Conservation (phyloP, 1,284 basidiomycete genomes). For the Trametes pubescens region DNA sequence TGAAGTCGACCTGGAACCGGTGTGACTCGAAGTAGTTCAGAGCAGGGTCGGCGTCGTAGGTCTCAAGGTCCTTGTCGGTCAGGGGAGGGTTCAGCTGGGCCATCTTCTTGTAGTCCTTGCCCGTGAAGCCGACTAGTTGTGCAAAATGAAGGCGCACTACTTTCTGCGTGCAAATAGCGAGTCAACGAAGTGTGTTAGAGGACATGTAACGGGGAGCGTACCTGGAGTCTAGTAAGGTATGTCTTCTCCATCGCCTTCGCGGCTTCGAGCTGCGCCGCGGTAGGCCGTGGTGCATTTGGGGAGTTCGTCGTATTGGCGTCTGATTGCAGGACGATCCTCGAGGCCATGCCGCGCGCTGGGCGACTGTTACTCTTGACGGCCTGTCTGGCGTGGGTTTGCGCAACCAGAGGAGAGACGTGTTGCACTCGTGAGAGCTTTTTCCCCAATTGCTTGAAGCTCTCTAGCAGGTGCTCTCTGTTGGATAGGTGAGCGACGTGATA, state of each 20-base stretch:
- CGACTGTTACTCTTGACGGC: neutral
- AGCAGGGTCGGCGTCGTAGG: neutral
- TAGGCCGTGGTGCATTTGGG: neutral
- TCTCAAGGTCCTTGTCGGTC: conserved; percentile 5
- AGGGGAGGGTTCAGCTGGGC: neutral
- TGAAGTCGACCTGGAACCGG: conserved; percentile 18
- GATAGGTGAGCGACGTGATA: neutral
- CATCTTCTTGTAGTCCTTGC: conserved; percentile 11
- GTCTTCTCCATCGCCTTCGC: conserved; percentile 1
- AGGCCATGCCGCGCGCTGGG: neutral
- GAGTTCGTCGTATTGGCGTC: no score
- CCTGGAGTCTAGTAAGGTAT: conserved; percentile 8
- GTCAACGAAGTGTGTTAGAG: neutral
- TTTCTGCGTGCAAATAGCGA: neutral
- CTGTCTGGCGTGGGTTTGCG: neutral
- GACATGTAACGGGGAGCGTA: neutral
- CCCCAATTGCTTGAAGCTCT: neutral
- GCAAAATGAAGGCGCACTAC: neutral
- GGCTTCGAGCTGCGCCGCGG: neutral
- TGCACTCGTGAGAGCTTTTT: neutral
- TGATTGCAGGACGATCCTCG: neutral
- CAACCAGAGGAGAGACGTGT: neutral
- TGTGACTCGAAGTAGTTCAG: neutral
- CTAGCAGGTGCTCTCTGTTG: neutral
- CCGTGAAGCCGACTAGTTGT: neutral